phyloP scores from a whole-genome alignment of 1,139 yeast species.

The Lodderomyces parapsilosis region DNA sequence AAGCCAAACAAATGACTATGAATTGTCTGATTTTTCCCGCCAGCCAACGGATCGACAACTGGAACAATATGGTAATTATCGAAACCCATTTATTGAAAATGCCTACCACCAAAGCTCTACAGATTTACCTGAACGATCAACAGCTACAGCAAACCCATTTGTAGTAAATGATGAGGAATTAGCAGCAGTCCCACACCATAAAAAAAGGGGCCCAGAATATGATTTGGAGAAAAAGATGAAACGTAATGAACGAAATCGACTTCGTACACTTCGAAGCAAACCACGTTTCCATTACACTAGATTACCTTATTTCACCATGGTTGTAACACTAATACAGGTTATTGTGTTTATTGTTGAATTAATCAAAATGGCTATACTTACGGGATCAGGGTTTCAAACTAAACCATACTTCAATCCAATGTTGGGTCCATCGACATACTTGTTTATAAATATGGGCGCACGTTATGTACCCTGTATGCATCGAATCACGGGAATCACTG shows the following conservation, averaged over 20 bases:
- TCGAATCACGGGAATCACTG: slow-evolving; percentile 48
- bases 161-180: slow-evolving; percentile 4
- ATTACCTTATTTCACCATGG: slow-evolving; percentile 47
- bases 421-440: slow-evolving; percentile 76
- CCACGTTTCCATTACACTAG: slow-evolving; percentile 46
- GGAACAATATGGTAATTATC: neutral
- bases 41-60: neutral
- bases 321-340: slow-evolving; percentile 52
- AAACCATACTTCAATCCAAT: slow-evolving; percentile 75
- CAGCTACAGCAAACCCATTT: slow-evolving; percentile 14
- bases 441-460: slow-evolving; percentile 69
- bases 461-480: slow-evolving; percentile 75
- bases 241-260: slow-evolving; percentile 27
- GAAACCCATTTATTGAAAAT: slow-evolving; percentile 12
- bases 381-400: slow-evolving; percentile 70
- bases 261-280: slow-evolving; percentile 25
- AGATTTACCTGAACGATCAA: slow-evolving; percentile 6
- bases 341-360: slow-evolving; percentile 69
- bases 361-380: slow-evolving; percentile 54
- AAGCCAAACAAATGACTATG: neutral
- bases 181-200: slow-evolving; percentile 5
- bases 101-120: slow-evolving; percentile 3
- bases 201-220: slow-evolving; percentile 3
- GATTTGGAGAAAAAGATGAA: slow-evolving; percentile 17
- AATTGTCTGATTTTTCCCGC: neutral